Percentiles rank a stretch among this genome's conserved stretches.
Conservation (phyloP, 805 yeast genomes). For the Starmerella stellata region DNA sequence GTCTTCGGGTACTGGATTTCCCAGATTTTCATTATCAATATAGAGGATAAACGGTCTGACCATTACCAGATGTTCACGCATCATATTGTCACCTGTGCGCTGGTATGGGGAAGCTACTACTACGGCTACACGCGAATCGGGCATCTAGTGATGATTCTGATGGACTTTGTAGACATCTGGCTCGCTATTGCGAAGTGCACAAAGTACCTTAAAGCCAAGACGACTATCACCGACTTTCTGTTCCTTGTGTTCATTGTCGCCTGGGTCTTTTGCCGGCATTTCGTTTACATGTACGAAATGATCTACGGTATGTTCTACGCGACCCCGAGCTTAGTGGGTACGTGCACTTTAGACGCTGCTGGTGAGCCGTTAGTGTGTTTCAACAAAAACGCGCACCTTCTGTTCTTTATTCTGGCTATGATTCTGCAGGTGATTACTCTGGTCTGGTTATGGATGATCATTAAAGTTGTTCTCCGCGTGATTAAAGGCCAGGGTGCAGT, state of each 20-base stretch:
- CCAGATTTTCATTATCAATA: slow-evolving; percentile 55
- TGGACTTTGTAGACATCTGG: slow-evolving; percentile 69
- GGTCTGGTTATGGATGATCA: slow-evolving; percentile 60
- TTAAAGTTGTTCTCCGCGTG: slow-evolving; percentile 52
- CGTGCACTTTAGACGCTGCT: slow-evolving; percentile 15
- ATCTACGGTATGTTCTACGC: slow-evolving; percentile 39
- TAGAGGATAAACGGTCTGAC: slow-evolving; percentile 69
- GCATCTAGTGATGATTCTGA: slow-evolving; percentile 52
- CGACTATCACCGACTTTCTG: slow-evolving; percentile 41
- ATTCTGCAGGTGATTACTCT: slow-evolving; percentile 48
- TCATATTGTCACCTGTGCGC: slow-evolving; percentile 58
- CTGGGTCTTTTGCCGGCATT: slow-evolving; percentile 63
- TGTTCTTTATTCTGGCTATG: slow-evolving; percentile 39
- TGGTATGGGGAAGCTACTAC: slow-evolving; percentile 54
- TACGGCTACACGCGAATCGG: slow-evolving; percentile 63
- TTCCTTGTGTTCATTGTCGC: slow-evolving; percentile 46
- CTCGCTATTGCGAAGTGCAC: slow-evolving; percentile 58
- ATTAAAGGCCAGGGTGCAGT: slow-evolving; percentile 61
- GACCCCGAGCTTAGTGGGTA: slow-evolving; percentile 22
- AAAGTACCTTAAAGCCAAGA: slow-evolving; percentile 47
- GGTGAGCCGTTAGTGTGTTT: slow-evolving; percentile 21
- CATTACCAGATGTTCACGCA: slow-evolving; percentile 73
- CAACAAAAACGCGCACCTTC: slow-evolving; percentile 20
- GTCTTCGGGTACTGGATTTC: slow-evolving; percentile 68
- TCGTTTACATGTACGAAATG: slow-evolving; percentile 47